Base-by-base conservation (phyloP, 352 stramenopile genomes). In the Pythium phragmitis region DNA sequence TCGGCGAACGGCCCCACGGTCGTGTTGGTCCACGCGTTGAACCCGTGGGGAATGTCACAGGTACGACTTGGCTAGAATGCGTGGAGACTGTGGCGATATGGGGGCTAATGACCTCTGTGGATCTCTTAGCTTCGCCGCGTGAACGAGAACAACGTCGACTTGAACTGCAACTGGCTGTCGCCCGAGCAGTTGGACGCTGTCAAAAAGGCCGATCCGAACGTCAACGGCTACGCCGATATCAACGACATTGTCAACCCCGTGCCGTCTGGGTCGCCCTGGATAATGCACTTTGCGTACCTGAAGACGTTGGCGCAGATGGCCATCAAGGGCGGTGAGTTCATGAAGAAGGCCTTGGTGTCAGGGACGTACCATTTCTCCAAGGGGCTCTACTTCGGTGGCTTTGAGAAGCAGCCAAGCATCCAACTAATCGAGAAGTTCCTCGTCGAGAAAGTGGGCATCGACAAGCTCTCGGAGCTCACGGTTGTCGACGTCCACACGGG, bases 141-240 rank as follows among this genome's bases (percentile, higher is more conserved):
- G 48, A 98, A 98, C 65, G 93, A 98, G 72, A 77, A 98, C 67
- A 97, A 97, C 67, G 91, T 98, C 28, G 93, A 98, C 69, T 76
- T 98, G 30, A 98, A 98, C 71, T 82, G 93, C 37, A 98, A 98
- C 73, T 94, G 74, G 51, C 73, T 98, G 21, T 79, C 65, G 41
- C 57, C 59, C 0, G 71, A 82, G 12, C 62, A 85, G 45, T 95
- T 91, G 58, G 56, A 75, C 19, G 63, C 74, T 14, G 65, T 79
- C 12, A 73, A 72, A 26, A 58, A 47, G 7, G 62, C 73, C 33
- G 85, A 97, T 73, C 80, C 88, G 37, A 97, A 97, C 58, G 73
- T 70, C 58, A 70, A 75, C 17, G 77, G 82, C 17, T 97, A 98
- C 65, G 52, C 87, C 19, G 78, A 95, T 46, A 69, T 96, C 21